Percentiles rank a stretch among this genome's conserved stretches.
phyloP scores from a whole-genome alignment of 352 stramenopile genomes.

The Phytophthora pinifolia region DNA sequence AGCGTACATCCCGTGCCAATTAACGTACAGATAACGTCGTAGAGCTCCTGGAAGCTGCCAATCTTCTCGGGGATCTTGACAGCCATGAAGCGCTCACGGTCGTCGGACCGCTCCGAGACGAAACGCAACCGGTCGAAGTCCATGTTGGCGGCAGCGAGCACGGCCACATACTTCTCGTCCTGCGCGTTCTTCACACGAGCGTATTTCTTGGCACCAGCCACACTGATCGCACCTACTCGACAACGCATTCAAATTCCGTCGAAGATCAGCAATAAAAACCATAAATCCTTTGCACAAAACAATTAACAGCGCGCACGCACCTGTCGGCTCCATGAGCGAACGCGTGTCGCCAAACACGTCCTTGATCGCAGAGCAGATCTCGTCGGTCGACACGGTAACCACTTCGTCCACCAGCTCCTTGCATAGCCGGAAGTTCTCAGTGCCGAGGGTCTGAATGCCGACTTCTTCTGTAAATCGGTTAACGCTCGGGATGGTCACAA shows the following conservation, averaged over 20 bases:
- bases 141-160: conserved; percentile 99
- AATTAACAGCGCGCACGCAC: conserved; percentile 19
- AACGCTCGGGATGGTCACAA: conserved; percentile 90
- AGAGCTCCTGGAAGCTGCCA: conserved; percentile 89
- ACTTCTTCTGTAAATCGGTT: conserved; percentile 98
- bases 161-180: conserved; percentile 91
- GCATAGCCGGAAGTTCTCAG: conserved; percentile 96
- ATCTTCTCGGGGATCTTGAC: conserved; percentile 96
- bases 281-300: neutral
- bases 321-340: conserved; percentile 93
- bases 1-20: neutral
- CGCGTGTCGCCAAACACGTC: conserved; percentile 93
- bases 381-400: conserved; percentile 96
- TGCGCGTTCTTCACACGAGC: conserved; percentile 43
- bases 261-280: neutral
- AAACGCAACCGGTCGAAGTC: conserved; percentile 99
- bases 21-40: conserved; percentile 73
- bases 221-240: conserved; percentile 90
- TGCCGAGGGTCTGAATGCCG: conserved; percentile 92
- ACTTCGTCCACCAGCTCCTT: conserved; percentile 95
- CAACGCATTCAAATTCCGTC: neutral
- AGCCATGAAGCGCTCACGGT: conserved; percentile 94
- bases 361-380: conserved; percentile 94
- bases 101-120: conserved; percentile 87
- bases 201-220: conserved; percentile 97